Evolutionary conservation across 805 yeast species (phyloP).

Genomic region (Pichia kluyveri): DNA sequence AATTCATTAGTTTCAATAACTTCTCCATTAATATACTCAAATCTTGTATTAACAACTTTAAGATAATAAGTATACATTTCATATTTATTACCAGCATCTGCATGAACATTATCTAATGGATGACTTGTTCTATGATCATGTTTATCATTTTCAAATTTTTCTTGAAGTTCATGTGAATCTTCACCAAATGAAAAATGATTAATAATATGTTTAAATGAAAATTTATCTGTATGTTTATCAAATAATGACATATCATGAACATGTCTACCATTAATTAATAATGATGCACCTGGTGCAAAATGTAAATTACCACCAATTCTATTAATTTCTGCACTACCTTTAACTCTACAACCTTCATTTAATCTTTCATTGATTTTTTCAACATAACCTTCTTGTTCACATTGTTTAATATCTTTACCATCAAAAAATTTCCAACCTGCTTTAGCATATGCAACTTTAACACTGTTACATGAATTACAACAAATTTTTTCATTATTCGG

Average conservation of each 20-base stretch:
- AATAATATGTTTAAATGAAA: conserved; percentile 70
- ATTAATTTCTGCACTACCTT: conserved; percentile 71
- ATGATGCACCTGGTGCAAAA: conserved; percentile 90
- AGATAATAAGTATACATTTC: conserved; percentile 70
- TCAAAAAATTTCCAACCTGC: conserved; percentile 85
- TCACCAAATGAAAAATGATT: conserved; percentile 81
- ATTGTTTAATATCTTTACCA: conserved; percentile 80
- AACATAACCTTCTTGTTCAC: conserved; percentile 85
- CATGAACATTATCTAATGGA: conserved; percentile 54
- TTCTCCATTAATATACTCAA: conserved; percentile 51
- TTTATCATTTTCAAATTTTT: conserved; percentile 8
- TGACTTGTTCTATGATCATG: conserved; percentile 38
- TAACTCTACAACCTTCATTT: conserved; percentile 80
- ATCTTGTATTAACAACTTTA: conserved; percentile 86
- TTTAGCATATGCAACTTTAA: conserved; percentile 67
- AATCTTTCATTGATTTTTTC: conserved; percentile 46
- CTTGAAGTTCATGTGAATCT: conserved; percentile 26
- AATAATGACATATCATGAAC: conserved; percentile 79
- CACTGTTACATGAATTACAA: conserved; percentile 81
- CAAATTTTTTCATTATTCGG: conserved; percentile 41
- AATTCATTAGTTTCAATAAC: conserved; percentile 78
- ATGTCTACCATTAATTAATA: conserved; percentile 51
- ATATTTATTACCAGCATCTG: conserved; percentile 37
- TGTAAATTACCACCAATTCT: conserved; percentile 87
- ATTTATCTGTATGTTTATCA: conserved; percentile 41